Base-by-base conservation (phyloP, 1,284 basidiomycete species). In the Apiotrichum montevideense region DNA sequence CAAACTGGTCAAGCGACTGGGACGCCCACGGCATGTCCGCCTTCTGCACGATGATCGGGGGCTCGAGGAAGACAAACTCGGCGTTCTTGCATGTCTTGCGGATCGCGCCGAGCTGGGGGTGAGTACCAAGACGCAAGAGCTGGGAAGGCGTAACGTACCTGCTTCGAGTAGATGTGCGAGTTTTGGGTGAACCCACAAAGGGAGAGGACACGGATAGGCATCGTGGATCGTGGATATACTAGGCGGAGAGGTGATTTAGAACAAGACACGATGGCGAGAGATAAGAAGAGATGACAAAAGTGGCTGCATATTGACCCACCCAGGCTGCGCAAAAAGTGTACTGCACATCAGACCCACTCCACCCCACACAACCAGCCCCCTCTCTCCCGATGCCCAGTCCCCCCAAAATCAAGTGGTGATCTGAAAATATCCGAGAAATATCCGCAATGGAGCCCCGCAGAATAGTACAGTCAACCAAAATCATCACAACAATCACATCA, bases 101-200 rank as follows among this genome's bases (percentile, higher is more conserved):
- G 52, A 67, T 62, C 41, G 65, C 66, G 21, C 66, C 66, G 45
- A 70, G 65, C 67, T 69, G 50, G 8, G 8, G 42, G 39, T 51
- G 54, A 48, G 21, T 46, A 52, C 45, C 37, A 39, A 13, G 37
- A 9, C 9, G 41, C 6, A 15, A n/a, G 41, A 42, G 6, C 10
- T 6, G 6, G 41, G 14, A 43, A 39, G 54, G 43, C 61, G 33
- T 48, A 32, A 42, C 33, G 11, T 21, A 88, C 90, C 72, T 88
- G 82, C 78, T 88, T 91, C 69, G 81, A 85, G 75, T 91, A 87
- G 63, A 90, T 86, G 51, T 67, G 78, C 4, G 84, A 87, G 66
- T 88, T 92, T 73, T 93, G 90, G 5, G 88, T 84, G 71, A 87
- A 90, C 21, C 90, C 91, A 61, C 64, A 65, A 13, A 76, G 61